phyloP scores from a whole-genome alignment of 2,329 filamentous ascomycete genomes.

The Neurospora sp. region DNA sequence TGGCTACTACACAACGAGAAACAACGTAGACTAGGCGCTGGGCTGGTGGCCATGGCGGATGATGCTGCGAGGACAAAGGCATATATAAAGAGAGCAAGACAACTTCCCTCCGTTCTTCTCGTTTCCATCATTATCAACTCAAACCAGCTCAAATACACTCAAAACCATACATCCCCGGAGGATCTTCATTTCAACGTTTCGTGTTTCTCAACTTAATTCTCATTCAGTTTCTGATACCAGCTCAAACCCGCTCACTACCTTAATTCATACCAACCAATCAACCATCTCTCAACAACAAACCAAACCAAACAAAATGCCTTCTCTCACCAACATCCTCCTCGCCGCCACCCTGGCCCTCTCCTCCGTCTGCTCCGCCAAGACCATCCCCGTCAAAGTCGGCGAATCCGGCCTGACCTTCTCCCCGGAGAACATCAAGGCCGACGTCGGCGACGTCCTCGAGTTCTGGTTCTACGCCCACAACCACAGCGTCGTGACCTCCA shows the following conservation, averaged over 20 bases:
- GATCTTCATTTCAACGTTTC: neutral
- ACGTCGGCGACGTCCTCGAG: constrained; percentile 40
- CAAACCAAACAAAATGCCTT: constrained; percentile 3
- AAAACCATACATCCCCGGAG: neutral
- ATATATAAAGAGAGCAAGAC: neutral
- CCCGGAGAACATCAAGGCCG: constrained; percentile 38
- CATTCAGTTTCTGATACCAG: neutral
- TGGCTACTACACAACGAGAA: neutral
- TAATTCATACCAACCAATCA: neutral
- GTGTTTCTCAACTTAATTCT: neutral
- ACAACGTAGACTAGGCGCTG: neutral
- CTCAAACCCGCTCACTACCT: neutral
- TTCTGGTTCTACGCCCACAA: constrained; percentile 43
- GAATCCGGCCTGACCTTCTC: constrained; percentile 34
- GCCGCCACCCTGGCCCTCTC: constrained; percentile 7
- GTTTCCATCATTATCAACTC: neutral
- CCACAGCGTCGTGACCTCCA: constrained; percentile 37
- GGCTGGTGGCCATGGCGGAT: neutral
- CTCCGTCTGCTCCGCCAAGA: constrained; percentile 6
- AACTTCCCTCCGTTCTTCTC: neutral
- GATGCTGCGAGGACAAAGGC: neutral
- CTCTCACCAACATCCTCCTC: constrained; percentile 7
- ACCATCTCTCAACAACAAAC: neutral
- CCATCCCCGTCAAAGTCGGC: constrained; percentile 13
- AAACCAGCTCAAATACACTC: neutral